phyloP scores from a whole-genome alignment of 1,139 yeast species.

The Candida sanyaensis region DNA sequence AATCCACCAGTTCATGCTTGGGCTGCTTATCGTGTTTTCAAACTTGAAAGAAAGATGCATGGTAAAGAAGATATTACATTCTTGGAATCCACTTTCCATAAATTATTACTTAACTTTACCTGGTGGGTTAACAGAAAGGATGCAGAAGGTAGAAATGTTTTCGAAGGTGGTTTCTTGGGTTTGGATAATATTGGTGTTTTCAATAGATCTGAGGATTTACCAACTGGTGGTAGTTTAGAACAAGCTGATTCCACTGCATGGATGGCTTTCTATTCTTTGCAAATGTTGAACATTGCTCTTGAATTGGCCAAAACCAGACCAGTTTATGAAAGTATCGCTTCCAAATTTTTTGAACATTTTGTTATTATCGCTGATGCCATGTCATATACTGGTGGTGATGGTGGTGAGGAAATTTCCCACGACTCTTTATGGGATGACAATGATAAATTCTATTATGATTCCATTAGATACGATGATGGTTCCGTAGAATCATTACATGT shows the following conservation, averaged over 20 bases:
- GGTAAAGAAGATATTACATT: conserved; percentile 82
- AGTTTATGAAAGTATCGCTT: conserved; percentile 92
- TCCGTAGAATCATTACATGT: conserved; percentile 78
- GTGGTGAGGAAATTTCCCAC: conserved; percentile 46
- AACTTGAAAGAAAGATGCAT: conserved; percentile 85
- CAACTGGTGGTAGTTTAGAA: conserved; percentile 89
- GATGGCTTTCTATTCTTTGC: conserved; percentile 94
- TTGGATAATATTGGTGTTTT: conserved; percentile 92
- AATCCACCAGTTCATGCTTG: conserved; percentile 98
- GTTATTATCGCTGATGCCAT: conserved; percentile 92
- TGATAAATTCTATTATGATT: conserved; percentile 90
- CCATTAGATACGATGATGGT: conserved; percentile 82
- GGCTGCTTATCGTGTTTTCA: conserved; percentile 90
- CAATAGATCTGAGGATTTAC: conserved; percentile 91
- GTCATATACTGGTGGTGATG: conserved; percentile 68
- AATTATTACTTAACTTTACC: conserved; percentile 83
- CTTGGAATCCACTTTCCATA: conserved; percentile 90
- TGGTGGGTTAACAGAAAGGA: conserved; percentile 99
- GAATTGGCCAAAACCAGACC: conserved; percentile 84
- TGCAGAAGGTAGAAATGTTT: conserved; percentile 82
- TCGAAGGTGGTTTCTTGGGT: conserved; percentile 95
- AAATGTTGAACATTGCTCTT: conserved; percentile 91
- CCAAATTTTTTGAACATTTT: conserved; percentile 94
- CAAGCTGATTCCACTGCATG: conserved; percentile 98
- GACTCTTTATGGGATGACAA: conserved; percentile 88